Evolutionary conservation across 1,284 basidiomycete genomes (phyloP), one percentile per base, ranked within the genome.

Genomic region (Neolentinus lepideus): DNA sequence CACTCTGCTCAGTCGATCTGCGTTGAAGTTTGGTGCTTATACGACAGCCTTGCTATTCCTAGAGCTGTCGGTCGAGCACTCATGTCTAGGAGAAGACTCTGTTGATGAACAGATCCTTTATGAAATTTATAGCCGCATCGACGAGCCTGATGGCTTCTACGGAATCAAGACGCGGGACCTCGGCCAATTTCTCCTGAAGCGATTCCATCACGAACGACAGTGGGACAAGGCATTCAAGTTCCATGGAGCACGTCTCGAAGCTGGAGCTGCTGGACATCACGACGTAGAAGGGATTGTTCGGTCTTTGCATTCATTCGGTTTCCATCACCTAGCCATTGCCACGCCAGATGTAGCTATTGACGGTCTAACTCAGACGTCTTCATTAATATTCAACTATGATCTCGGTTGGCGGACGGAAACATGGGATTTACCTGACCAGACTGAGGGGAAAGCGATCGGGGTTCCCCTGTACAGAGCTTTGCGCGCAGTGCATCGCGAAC

Each of bases 61-160:
- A 46, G 96, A 98, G 64, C 77, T 97, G 16, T 84, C 83, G 0
- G 71, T 75, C 10, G 90, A 92, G 58, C 75, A 83, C 62, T n/a
- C 60, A 63, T 14, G 59, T 62, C 14, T 54, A 64, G 0, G 61
- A 67, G 65, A 70, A 26, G 60, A 65, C 52, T 46, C 62, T 33
- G 65, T 70, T 11, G 69, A 75, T 2, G 86, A 90, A 67, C 71
- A 81, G 46, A 78, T 94, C 31, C 74, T 98, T 48, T 97, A 95
- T 70, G 85, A 90, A 54, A 93, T 98, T 53, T 99, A 98, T 67
- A 86, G 84, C 59, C 91, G 93, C 64, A 93, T 99, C 57, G 94
- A 97, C 64, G 96, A 99, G 64, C 95, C 95, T 0, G 96, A 99
- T 64, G 94, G 96, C 1, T 99, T 99, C 68, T 99, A 99, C 68